phyloP scores from a whole-genome alignment of 257 asterid species.

The Mitragyna speciosa region DNA sequence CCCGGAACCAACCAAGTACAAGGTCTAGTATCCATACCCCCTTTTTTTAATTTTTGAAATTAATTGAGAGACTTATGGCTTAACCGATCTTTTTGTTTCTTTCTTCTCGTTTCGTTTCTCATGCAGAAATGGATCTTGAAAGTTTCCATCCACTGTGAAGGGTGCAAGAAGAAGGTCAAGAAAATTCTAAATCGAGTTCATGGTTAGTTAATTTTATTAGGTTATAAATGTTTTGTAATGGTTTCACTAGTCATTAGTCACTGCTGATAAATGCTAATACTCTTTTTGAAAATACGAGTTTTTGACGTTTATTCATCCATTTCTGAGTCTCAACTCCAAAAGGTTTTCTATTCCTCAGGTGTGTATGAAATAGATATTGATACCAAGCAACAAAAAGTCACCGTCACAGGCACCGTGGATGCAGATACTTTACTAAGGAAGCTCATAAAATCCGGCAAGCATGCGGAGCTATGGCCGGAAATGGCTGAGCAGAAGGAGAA shows the following conservation, averaged over 20 bases:
- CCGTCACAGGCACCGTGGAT: slow-evolving; percentile 51
- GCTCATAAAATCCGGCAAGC: slow-evolving; percentile 52
- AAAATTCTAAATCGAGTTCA: slow-evolving; percentile 51
- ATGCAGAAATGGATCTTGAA: slow-evolving; percentile 53
- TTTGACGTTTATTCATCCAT: too few species aligned
- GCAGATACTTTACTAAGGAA: slow-evolving; percentile 39
- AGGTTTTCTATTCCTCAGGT: slow-evolving; percentile 30
- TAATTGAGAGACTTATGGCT: too few species aligned
- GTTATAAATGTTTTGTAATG: too few species aligned
- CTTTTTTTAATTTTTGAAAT: not conserved
- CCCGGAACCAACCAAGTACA: slow-evolving; percentile 31
- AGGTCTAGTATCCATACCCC: slow-evolving; percentile 27
- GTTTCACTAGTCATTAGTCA: too few species aligned
- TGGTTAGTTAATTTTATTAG: slow-evolving; percentile 23
- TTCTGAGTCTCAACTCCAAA: not conserved
- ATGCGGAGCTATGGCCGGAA: slow-evolving; percentile 61
- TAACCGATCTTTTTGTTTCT: too few species aligned
- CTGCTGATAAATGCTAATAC: too few species aligned
- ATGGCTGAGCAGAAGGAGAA: slow-evolving; percentile 21
- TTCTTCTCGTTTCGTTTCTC: not conserved
- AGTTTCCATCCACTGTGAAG: slow-evolving; percentile 77
- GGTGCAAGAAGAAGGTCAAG: slow-evolving; percentile 66
- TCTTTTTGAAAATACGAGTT: too few species aligned
- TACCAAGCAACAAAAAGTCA: slow-evolving; percentile 59
- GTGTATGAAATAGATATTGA: slow-evolving; percentile 55